phyloP scores from a whole-genome alignment of 768 basidiomycete species.

The Kondoa subrosea region DNA sequence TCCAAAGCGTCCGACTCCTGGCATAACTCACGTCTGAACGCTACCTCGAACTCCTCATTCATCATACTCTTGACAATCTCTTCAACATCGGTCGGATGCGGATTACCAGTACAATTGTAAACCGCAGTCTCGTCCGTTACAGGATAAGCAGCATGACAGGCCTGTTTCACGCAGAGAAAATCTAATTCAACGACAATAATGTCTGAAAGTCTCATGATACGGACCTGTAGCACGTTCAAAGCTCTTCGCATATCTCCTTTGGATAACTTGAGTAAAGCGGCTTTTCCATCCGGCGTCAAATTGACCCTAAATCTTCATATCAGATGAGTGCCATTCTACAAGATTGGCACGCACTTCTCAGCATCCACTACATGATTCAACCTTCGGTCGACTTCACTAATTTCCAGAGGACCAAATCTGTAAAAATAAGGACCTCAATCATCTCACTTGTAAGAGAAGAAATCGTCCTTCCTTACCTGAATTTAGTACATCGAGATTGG shows the following conservation, averaged over 20 bases:
- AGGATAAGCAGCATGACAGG: conserved; percentile 94
- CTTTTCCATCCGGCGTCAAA: conserved; percentile 65
- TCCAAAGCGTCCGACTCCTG: background rate
- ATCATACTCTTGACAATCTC: conserved; percentile 88
- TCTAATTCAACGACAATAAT: background rate
- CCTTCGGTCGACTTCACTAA: conserved; percentile 66
- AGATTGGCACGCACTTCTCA: conserved; percentile 49
- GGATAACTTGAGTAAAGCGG: conserved; percentile 80
- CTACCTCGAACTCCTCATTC: conserved; percentile 81
- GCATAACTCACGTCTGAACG: conserved; percentile 41
- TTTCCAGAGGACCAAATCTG: conserved; percentile 72
- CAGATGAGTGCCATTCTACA: background rate
- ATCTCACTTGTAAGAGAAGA: background rate
- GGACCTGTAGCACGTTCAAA: conserved; percentile 70
- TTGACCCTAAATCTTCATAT: conserved; percentile 48
- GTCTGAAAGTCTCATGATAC: conserved; percentile 9
- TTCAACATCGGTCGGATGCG: conserved; percentile 87
- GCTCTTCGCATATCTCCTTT: conserved; percentile 96
- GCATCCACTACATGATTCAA: conserved; percentile 58
- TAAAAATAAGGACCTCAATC: background rate
- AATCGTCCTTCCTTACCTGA: conserved; percentile 38
- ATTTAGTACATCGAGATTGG: conserved; percentile 93
- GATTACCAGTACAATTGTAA: conserved; percentile 91
- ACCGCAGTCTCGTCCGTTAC: conserved; percentile 71
- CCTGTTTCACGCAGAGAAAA: conserved; percentile 32